phyloP scores from a whole-genome alignment of 2,329 filamentous ascomycete species.

The Monosporascus sp. region DNA sequence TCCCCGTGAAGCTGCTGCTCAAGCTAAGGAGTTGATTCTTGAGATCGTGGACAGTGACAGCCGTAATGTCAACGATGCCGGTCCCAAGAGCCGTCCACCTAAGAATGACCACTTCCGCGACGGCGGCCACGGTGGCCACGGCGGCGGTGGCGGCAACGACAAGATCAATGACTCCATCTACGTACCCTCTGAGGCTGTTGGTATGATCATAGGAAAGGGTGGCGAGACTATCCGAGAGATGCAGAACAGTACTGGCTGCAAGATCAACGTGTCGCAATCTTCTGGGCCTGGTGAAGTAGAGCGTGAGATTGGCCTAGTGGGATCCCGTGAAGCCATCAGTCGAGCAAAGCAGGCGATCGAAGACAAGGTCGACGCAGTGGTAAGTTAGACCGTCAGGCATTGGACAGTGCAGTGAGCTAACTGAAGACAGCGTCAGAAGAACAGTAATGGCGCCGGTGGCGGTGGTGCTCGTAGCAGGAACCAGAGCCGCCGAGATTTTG shows the following conservation, averaged over 20 bases:
- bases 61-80: conserved; percentile 37
- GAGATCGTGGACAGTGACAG: conserved; percentile 93
- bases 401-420: conserved; percentile 21
- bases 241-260: conserved; percentile 82
- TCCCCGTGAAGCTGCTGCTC: conserved; percentile 64
- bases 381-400: conserved; percentile 41
- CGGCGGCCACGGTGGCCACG: conserved; percentile 27
- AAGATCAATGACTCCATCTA: conserved; percentile 79
- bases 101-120: conserved; percentile 36
- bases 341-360: conserved; percentile 80
- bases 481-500: conserved; percentile 45
- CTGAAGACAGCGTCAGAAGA: conserved; percentile 46
- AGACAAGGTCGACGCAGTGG: conserved; percentile 86
- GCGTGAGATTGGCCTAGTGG: conserved; percentile 81
- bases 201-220: conserved; percentile 94
- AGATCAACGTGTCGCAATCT: conserved; percentile 87
- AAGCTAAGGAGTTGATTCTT: conserved; percentile 82
- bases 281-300: conserved; percentile 72
- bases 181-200: conserved; percentile 85
- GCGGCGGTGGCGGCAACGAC: conserved; percentile 38
- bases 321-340: conserved; percentile 69
- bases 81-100: conserved; percentile 30
- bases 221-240: conserved; percentile 93
- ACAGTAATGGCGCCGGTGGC: conserved; percentile 39
- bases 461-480: conserved; percentile 21